A percentile compares a stretch with the other conserved stretches of the same genome.
Evolutionary conservation across 2,329 filamentous ascomycete genomes (phyloP).

Genomic region (Fusarium verrucosum): DNA sequence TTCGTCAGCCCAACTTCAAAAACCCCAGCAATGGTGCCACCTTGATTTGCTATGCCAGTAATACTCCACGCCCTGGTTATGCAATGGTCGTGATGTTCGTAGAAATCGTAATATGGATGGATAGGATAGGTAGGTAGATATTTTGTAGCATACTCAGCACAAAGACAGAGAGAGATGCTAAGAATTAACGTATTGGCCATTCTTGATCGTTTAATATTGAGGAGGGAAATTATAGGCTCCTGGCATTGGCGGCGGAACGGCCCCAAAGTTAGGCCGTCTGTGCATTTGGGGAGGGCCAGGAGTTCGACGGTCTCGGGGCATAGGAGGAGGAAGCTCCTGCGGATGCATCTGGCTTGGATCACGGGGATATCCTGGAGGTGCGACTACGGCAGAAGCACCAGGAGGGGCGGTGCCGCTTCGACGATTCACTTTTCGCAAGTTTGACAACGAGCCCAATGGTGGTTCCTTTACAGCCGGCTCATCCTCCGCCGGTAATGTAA

Average conservation of each 20-base stretch:
- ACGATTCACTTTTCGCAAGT: slow-evolving; percentile 58
- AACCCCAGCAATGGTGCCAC: slow-evolving; percentile 39
- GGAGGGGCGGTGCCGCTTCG: slow-evolving; percentile 52
- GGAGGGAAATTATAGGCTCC: slow-evolving; percentile 36
- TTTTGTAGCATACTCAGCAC: slow-evolving; percentile 25
- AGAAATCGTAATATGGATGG: slow-evolving; percentile 41
- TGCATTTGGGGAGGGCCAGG: slow-evolving; percentile 43
- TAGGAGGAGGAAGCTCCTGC: slow-evolving; percentile 41
- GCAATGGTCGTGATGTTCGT: slow-evolving; percentile 45
- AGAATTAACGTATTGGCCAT: slow-evolving; percentile 13
- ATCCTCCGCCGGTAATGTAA: slow-evolving; percentile 71
- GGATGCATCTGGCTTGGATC: slow-evolving; percentile 41
- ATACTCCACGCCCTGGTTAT: slow-evolving; percentile 43
- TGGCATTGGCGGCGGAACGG: slow-evolving; percentile 36
- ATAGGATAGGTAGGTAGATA: too few relatives aligned
- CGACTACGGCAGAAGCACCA: slow-evolving; percentile 34
- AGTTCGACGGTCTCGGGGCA: slow-evolving; percentile 42
- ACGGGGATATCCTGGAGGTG: slow-evolving; percentile 40
- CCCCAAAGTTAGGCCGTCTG: slow-evolving; percentile 36
- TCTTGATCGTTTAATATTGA: slow-evolving; percentile 23
- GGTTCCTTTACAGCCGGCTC: slow-evolving; percentile 68
- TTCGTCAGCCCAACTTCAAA: slow-evolving; percentile 39
- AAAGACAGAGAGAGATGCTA: slow-evolving; percentile 8
- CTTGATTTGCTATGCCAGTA: slow-evolving; percentile 37
- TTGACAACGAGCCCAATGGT: slow-evolving; percentile 63